Base-by-base conservation (phyloP, 176 grass and related monocot species). In the Echinochloa phyllopogon region DNA sequence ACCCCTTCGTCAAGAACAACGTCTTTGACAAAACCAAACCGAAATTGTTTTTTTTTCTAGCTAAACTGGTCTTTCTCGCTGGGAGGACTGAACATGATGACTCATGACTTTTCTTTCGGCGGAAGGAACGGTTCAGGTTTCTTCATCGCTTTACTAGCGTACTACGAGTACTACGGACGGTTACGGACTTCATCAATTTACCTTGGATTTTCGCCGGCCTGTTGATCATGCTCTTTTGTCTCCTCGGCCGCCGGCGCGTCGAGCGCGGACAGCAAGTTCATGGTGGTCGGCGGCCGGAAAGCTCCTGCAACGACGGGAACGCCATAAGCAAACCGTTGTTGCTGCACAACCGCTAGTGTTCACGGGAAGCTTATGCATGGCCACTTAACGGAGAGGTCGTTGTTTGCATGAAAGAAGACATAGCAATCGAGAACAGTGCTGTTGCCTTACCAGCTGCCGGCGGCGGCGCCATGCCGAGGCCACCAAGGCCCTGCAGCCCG, bases 181-280 rank as follows among this genome's bases (percentile, higher is more conserved):
- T 67, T 6, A 10, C 8, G 36, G 52, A 52, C 29, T 57, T 8
- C 3, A 20, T 67, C 58, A 4, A 33, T 67, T 84, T 85, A 85
- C 87, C 70, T 61, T 23, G 50, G 14, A 20, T 62, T 69, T 23
- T 68, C 51, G 61, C 4, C 47, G 7, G 63, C 47, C 62, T 65
- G 79, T n/a, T 66, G 61, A 17, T 33, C 74, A 18, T 33, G 69
- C 14, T 15, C 69, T 29, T 72, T 33, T 2, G 69, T 3, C 65
- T 68, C 78, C 52, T 84, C 76, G 45, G 62, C 75, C 9, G 62
- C 75, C 9, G 77, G 65, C 51, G 48, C 37, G 56, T 78, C 82
- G 29, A 92, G 73, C 75, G 60, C 86, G 0, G 83, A 72, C 60
- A 92, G 2, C 74, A 92, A 13, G 74, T 92, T 89, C 86, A 89